A percentile compares a stretch with the other conserved stretches of the same genome.
phyloP scores from a whole-genome alignment of 371 early-diverging fungal genomes.

The Choanephora cucurbitarum region DNA sequence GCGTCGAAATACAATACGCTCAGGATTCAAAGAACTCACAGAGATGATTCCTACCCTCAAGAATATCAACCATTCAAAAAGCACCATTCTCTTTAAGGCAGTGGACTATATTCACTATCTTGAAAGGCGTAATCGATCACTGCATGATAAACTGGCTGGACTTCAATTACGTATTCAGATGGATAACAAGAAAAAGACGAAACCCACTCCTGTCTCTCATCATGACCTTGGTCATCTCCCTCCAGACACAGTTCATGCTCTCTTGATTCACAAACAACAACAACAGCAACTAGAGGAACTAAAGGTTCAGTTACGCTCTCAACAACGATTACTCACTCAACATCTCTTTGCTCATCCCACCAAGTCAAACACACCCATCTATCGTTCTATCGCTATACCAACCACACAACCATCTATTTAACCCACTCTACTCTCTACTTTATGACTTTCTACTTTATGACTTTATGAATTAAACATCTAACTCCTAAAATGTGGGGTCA shows the following conservation, averaged over 20 bases:
- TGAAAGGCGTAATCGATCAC: slow-evolving; percentile 47
- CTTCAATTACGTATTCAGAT: slow-evolving; percentile 53
- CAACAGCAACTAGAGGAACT: slow-evolving; percentile 38
- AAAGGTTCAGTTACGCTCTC: slow-evolving; percentile 39
- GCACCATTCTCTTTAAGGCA: slow-evolving; percentile 58
- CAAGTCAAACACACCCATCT: slow-evolving; percentile 3
- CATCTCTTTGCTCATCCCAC: slow-evolving; percentile 11
- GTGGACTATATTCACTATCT: slow-evolving; percentile 55
- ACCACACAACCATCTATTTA: background rate
- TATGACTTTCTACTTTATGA: background rate
- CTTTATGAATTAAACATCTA: too few relatives aligned
- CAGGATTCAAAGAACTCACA: slow-evolving; percentile 81
- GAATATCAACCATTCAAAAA: slow-evolving; percentile 58
- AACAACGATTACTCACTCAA: slow-evolving; percentile 32
- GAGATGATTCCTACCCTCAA: slow-evolving; percentile 80
- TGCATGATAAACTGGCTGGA: slow-evolving; percentile 51
- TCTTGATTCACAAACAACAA: slow-evolving; percentile 39
- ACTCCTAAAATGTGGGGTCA: too few relatives aligned
- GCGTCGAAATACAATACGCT: slow-evolving; percentile 83
- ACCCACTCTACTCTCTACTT: background rate
- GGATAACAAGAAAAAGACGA: slow-evolving; percentile 14
- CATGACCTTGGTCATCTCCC: slow-evolving; percentile 17
- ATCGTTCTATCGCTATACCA: slow-evolving; percentile 21
- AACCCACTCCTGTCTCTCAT: too few relatives aligned
- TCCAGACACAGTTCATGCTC: slow-evolving; percentile 29